Evolutionary conservation across 768 basidiomycete genomes (phyloP).

Genomic region (Pisolithus microcarpus): DNA sequence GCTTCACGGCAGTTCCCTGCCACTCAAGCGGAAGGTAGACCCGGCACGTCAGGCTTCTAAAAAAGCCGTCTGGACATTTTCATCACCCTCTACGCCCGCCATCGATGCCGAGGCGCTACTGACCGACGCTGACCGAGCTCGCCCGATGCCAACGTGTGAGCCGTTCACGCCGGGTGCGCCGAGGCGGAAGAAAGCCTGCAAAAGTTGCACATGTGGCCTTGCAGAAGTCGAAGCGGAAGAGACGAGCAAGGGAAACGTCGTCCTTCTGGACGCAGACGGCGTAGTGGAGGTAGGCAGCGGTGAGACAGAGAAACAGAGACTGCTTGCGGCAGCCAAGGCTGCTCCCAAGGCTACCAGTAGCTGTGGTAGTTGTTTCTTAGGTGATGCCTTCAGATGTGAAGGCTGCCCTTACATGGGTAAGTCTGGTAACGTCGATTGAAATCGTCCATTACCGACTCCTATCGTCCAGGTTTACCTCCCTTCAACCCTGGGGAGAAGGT

Average conservation of each 20-base stretch:
- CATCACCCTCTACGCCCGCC: conserved; percentile 56
- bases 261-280: conserved; percentile 55
- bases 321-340: conserved; percentile 57
- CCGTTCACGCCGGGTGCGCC: conserved; percentile 45
- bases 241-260: conserved; percentile 48
- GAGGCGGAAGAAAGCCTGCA: conserved; percentile 89
- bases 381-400: conserved; percentile 95
- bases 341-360: conserved; percentile 89
- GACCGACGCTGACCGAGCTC: conserved; percentile 72
- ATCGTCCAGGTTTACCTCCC: conserved; percentile 80
- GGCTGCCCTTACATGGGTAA: conserved; percentile 93
- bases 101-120: conserved; percentile 83
- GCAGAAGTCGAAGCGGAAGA: conserved; percentile 90
- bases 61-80: conserved; percentile 84
- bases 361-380: conserved; percentile 95
- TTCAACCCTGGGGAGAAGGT: conserved; percentile 99
- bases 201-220: conserved; percentile 93
- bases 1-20: conserved; percentile 25
- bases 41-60: conserved; percentile 63
- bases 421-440: conserved; percentile 25
- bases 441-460: conserved; percentile 8
- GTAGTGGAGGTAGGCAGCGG: conserved; percentile 53
- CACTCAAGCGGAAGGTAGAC: conserved; percentile 47
- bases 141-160: conserved; percentile 73
- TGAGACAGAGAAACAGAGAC: conserved; percentile 55